A percentile compares a stretch with the other conserved stretches of the same genome.
Evolutionary conservation across 306 rosid genomes (phyloP).

Genomic region (Quercus gilva): DNA sequence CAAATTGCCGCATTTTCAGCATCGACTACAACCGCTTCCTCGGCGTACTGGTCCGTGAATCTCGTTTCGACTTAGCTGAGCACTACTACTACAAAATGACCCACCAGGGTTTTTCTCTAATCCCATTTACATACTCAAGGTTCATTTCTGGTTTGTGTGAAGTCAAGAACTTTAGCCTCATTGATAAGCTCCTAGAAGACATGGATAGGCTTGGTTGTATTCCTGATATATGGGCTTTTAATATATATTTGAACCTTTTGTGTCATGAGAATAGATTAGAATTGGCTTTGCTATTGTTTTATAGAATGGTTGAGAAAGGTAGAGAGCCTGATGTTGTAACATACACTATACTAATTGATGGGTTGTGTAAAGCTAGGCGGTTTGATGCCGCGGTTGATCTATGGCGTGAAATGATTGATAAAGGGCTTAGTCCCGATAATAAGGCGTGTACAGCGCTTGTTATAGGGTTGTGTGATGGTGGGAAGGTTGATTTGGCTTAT

Average conservation of each 20-base stretch:
- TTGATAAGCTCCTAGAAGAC: slow-evolving; percentile 58
- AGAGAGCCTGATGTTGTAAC: slow-evolving; percentile 70
- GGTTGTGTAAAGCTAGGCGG: slow-evolving; percentile 58
- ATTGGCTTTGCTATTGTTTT: slow-evolving; percentile 46
- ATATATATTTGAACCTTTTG: slow-evolving; percentile 62
- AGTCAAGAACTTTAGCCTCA: slow-evolving; percentile 43
- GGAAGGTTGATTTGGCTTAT: slow-evolving; percentile 85
- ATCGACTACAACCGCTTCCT: slow-evolving; percentile 85
- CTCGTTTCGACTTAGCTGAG: slow-evolving; percentile 70
- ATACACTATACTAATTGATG: slow-evolving; percentile 57
- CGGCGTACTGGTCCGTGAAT: slow-evolving; percentile 71
- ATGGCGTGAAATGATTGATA: slow-evolving; percentile 56
- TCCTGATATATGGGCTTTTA: slow-evolving; percentile 90
- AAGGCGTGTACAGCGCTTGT: slow-evolving; percentile 67
- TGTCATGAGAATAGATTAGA: slow-evolving; percentile 50
- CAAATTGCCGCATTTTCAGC: slow-evolving; percentile 69
- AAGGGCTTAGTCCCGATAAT: slow-evolving; percentile 62
- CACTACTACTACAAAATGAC: slow-evolving; percentile 68
- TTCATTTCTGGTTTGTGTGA: slow-evolving; percentile 77
- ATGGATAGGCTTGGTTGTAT: slow-evolving; percentile 57
- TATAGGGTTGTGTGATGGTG: slow-evolving; percentile 70
- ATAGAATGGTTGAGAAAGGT: slow-evolving; percentile 50
- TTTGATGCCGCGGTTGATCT: slow-evolving; percentile 48
- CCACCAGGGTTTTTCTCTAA: slow-evolving; percentile 69
- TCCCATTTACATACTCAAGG: slow-evolving; percentile 87